phyloP scores from a whole-genome alignment of 306 rosid genomes.

The Quercus alba region DNA sequence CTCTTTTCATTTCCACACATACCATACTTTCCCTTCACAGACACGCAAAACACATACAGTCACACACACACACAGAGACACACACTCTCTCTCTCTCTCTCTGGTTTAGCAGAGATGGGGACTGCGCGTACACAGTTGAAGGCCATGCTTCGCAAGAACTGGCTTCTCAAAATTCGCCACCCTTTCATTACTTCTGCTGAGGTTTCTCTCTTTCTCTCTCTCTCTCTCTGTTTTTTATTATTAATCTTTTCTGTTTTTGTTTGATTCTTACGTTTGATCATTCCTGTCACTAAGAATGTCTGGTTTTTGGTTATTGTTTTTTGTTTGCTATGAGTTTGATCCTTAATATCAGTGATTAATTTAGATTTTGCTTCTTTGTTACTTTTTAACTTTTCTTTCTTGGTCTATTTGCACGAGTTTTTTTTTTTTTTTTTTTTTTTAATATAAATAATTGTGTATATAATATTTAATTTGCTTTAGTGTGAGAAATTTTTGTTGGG shows the following conservation, averaged over 20 bases:
- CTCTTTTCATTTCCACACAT: too few relatives aligned
- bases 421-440: background rate
- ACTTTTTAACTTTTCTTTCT: background rate
- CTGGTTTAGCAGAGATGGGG: slow-evolving; percentile 55
- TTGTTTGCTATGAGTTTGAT: slow-evolving; percentile 1
- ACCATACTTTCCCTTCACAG: too few relatives aligned
- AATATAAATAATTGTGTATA: background rate
- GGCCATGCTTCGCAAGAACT: slow-evolving; percentile 89
- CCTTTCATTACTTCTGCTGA: slow-evolving; percentile 78
- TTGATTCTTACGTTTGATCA: background rate
- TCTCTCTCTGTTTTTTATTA: background rate
- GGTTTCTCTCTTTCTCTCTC: slow-evolving; percentile 34
- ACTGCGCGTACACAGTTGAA: slow-evolving; percentile 70
- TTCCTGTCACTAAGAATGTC: background rate
- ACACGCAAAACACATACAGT: too few relatives aligned
- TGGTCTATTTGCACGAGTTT: background rate
- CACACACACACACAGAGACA: too few relatives aligned
- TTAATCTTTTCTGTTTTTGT: background rate
- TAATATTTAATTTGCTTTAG: background rate
- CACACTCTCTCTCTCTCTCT: too few relatives aligned
- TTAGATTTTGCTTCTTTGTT: background rate
- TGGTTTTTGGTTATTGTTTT: slow-evolving; percentile 13
- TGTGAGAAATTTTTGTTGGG: too few relatives aligned
- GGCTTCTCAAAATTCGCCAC: slow-evolving; percentile 95
- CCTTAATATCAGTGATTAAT: background rate